These are phyloP conservation scores for Agarophyton chilense DNA, from an alignment of 23 red algal species.

Conservation along the genomic window DNA sequence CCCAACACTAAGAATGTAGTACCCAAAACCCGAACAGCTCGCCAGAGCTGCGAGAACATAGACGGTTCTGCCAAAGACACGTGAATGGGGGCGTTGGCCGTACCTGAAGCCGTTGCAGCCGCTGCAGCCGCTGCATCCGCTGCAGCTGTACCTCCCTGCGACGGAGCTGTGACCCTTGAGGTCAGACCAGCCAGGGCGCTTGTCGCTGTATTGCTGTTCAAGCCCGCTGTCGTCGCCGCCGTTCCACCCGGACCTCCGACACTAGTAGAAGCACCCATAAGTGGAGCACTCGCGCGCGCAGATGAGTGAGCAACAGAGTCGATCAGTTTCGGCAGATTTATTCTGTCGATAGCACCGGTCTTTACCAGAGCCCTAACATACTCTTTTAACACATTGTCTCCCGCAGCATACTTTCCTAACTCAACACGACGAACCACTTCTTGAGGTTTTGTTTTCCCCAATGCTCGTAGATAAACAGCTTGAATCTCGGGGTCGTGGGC, in stretches of 20 bases:
- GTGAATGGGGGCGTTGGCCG: slow-evolving; percentile 72
- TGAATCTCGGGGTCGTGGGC: slow-evolving; percentile 69
- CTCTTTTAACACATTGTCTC: slow-evolving; percentile 81
- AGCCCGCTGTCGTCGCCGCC: background rate
- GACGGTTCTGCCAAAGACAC: slow-evolving; percentile 95
- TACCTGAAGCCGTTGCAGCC: slow-evolving; percentile 23
- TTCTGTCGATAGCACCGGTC: slow-evolving; percentile 67
- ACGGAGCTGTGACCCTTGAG: background rate
- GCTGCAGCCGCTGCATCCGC: background rate
- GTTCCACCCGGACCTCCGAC: background rate
- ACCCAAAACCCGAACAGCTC: slow-evolving; percentile 78
- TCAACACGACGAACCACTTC: slow-evolving; percentile 66
- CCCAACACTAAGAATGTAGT: slow-evolving; percentile 90
- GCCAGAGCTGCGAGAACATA: slow-evolving; percentile 86
- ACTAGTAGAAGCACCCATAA: background rate
- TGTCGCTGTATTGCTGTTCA: background rate
- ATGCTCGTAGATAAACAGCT: slow-evolving; percentile 63
- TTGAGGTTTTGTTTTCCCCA: slow-evolving; percentile 29
- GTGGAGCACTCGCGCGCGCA: background rate
- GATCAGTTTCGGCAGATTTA: slow-evolving; percentile 63
- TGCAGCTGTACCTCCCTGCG: background rate
- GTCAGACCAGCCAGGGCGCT: background rate
- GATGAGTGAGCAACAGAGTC: background rate
- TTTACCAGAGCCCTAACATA: slow-evolving; percentile 93
- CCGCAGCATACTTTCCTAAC: slow-evolving; percentile 36